phyloP scores from a whole-genome alignment of 1,284 basidiomycete genomes.

The Psilocybe mexicana region DNA sequence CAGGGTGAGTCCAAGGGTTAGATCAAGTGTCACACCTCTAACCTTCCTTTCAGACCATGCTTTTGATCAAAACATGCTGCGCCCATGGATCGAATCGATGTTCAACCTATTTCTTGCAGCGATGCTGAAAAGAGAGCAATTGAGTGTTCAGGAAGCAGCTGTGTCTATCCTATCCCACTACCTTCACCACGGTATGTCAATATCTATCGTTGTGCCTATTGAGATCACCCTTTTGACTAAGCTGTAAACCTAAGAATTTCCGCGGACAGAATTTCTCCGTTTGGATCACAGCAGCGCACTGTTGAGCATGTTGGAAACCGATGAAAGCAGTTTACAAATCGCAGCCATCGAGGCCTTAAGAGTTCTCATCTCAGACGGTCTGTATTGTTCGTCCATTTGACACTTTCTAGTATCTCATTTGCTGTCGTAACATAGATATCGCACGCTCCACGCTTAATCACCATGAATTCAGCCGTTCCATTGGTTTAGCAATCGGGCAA shows the following conservation, averaged over 20 bases:
- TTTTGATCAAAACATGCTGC: slow-evolving; percentile 4
- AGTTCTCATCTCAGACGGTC: slow-evolving; percentile 6
- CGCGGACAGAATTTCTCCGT: slow-evolving; percentile 5
- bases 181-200: slow-evolving; percentile 5
- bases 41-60: not conserved
- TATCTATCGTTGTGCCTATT: not conserved
- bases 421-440: not conserved
- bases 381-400: not conserved
- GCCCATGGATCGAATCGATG: slow-evolving; percentile 13
- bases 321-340: slow-evolving; percentile 6
- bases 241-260: slow-evolving; percentile 1
- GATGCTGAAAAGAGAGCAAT: slow-evolving; percentile 11
- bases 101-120: slow-evolving; percentile 11
- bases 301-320: slow-evolving; percentile 11
- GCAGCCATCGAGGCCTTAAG: slow-evolving; percentile 8
- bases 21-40: not conserved
- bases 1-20: not conserved
- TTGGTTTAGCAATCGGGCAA: not conserved
- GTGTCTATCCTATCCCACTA: slow-evolving; percentile 1
- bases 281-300: slow-evolving; percentile 6
- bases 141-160: slow-evolving; percentile 13
- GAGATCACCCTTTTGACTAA: not conserved
- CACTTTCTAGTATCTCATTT: not conserved
- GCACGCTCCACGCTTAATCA: not conserved
- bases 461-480: not conserved